These are phyloP conservation scores for Dipodascopsis uninucleata DNA, from an alignment of 805 yeast species.

Conservation along the genomic window DNA sequence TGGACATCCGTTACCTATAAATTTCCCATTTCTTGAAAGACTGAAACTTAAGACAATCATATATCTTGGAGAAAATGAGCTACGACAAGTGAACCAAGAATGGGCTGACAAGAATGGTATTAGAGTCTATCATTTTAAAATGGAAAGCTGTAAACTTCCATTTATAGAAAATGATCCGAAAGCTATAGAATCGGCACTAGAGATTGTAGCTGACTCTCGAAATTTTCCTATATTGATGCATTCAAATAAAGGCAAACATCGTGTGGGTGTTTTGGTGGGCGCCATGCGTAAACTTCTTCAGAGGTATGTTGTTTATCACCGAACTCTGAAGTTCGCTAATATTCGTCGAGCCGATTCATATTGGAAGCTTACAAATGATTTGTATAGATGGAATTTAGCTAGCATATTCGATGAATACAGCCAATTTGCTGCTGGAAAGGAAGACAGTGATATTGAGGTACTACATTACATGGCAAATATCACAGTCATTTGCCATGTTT, in stretches of 20 bases:
- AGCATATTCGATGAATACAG: constrained; percentile 93
- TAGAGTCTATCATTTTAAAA: constrained; percentile 54
- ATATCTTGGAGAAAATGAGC: constrained; percentile 59
- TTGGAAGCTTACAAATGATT: too few relatives aligned
- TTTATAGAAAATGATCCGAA: constrained; percentile 56
- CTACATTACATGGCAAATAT: too few relatives aligned
- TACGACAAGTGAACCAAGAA: constrained; percentile 53
- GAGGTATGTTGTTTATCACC: constrained; percentile 21
- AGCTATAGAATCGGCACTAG: constrained; percentile 46
- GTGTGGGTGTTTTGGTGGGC: constrained; percentile 93
- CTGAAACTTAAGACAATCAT: constrained; percentile 74
- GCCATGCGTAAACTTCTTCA: constrained; percentile 78
- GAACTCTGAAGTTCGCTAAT: too few relatives aligned
- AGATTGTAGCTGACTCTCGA: constrained; percentile 39
- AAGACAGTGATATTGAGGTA: constrained; percentile 78
- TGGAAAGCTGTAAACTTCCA: constrained; percentile 75
- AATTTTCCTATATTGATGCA: constrained; percentile 88
- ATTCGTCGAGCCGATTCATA: constrained; percentile 45
- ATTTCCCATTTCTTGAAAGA: constrained; percentile 71
- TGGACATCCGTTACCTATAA: constrained; percentile 89
- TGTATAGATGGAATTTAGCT: constrained; percentile 70
- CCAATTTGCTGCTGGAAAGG: constrained; percentile 89
- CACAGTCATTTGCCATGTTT: too few relatives aligned
- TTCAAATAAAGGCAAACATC: constrained; percentile 95
- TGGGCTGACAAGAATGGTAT: constrained; percentile 62